Conservation (phyloP, 1,284 basidiomycete genomes). For the Sparassis latifolia region DNA sequence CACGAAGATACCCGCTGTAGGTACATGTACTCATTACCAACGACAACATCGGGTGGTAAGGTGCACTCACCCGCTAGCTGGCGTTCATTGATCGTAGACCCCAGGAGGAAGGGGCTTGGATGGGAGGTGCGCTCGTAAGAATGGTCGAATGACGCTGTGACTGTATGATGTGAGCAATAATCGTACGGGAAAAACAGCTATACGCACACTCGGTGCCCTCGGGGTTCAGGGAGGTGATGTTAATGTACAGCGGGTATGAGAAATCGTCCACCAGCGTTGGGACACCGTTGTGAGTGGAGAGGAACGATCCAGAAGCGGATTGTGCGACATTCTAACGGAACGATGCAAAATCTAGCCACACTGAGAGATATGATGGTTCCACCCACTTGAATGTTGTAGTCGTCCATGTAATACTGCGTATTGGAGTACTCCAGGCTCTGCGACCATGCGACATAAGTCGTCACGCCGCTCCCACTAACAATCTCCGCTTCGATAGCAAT, state of each 20-base stretch:
- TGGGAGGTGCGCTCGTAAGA: slow-evolving; percentile 54
- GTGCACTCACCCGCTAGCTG: slow-evolving; percentile 47
- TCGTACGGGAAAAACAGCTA: not conserved
- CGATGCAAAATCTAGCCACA: not conserved
- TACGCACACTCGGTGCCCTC: slow-evolving; percentile 46
- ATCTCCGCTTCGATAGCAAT: slow-evolving; percentile 52
- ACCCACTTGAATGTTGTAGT: slow-evolving; percentile 43
- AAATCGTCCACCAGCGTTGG: slow-evolving; percentile 50
- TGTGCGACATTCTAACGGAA: slow-evolving; percentile 53
- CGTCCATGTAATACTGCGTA: slow-evolving; percentile 45
- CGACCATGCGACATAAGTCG: slow-evolving; percentile 45
- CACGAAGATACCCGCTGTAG: slow-evolving; percentile 49
- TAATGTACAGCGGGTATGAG: slow-evolving; percentile 60
- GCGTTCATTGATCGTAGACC: slow-evolving; percentile 49
- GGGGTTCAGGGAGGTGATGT: slow-evolving; percentile 40
- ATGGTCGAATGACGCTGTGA: slow-evolving; percentile 54
- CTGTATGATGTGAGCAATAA: slow-evolving; percentile 25
- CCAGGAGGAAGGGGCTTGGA: slow-evolving; percentile 52
- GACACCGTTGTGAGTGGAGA: slow-evolving; percentile 56
- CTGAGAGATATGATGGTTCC: not conserved
- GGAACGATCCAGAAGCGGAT: slow-evolving; percentile 45
- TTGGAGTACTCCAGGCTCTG: slow-evolving; percentile 51
- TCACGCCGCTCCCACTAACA: slow-evolving; percentile 48
- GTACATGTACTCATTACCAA: not conserved
- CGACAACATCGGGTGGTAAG: not conserved